Evolutionary conservation across 768 basidiomycete genomes (phyloP).

Genomic region (Lyophyllum decastes): DNA sequence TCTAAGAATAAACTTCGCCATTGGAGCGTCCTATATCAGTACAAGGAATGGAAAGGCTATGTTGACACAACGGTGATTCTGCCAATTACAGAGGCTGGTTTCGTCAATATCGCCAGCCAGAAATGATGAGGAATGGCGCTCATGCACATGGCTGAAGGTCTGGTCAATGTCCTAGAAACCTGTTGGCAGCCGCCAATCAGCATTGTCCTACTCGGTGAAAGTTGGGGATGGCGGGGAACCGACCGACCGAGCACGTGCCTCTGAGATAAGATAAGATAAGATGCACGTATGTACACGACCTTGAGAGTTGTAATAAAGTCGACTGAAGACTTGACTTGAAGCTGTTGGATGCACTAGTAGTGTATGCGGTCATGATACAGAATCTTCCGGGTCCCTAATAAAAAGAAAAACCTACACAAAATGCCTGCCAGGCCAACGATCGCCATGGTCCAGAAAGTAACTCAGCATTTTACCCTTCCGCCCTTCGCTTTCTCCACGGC

Average conservation of each 20-base stretch:
- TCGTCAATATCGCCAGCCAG: neutral
- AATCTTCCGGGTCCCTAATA: neutral
- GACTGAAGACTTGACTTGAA: neutral
- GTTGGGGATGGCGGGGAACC: neutral
- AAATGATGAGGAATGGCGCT: too few relatives aligned
- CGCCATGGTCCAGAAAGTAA: neutral
- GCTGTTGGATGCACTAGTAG: neutral
- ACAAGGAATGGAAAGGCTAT: neutral
- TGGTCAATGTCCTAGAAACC: neutral
- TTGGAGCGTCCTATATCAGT: neutral
- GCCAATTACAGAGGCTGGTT: neutral
- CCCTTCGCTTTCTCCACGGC: constrained; percentile 64
- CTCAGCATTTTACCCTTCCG: constrained; percentile 20
- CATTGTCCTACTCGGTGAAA: neutral
- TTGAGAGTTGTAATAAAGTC: too few relatives aligned
- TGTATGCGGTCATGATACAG: neutral
- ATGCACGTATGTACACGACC: neutral
- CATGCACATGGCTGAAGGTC: neutral
- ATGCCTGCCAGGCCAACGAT: neutral
- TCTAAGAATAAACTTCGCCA: neutral
- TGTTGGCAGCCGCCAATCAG: neutral
- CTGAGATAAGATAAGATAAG: constrained; percentile 14
- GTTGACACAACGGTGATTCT: neutral
- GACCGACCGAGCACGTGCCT: neutral
- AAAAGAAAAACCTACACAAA: neutral